Base-by-base conservation (phyloP, 345 rosid species). In the Moringa oleifera region DNA sequence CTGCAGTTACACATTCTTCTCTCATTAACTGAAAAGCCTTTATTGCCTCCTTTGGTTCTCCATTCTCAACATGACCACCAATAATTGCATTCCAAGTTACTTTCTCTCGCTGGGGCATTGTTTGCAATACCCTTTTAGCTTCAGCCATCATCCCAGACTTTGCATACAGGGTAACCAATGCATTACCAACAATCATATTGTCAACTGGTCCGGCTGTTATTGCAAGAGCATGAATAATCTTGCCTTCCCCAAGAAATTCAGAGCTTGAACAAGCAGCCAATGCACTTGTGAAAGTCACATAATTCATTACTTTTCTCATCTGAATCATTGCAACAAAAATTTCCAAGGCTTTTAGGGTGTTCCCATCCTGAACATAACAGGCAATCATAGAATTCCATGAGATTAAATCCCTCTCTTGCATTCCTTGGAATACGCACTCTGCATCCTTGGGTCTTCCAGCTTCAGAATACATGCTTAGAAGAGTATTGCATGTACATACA, bases 71-170 rank as follows among this genome's bases (percentile, higher is more conserved):
- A 75, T 77, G 62, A 23, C 89, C 91, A 58, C 97, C 90, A 54
- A 92, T 83, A 41, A 87, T 81, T 51, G 97, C 93, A 83, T 89
- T 92, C 89, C 95, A 92, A 62, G 89, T 84, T 56, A 87, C 88
- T 53, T 53, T 65, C 59, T 85, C 83, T 69, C 65, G 77, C 67
- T 58, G 73, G 23, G 83, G 69, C 85, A 77, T 70, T 55, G 64
- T 71, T 62, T 72, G 51, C 62, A 87, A 85, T 57, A 83, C 87
- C 61, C 58, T 66, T 71, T 69, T 68, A 13, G 95, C 87, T 63
- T 80, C 83, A 23, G 23, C 59, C 86, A 80, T 89, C 79, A 56
- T 22, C 15, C 80, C 80, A 62, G 71, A 67, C 77, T 87, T 87
- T 21, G 86, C 88, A 59, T 92, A 89, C 79, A 92, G 70, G 10